A percentile compares a stretch with the other conserved stretches of the same genome.
phyloP scores from a whole-genome alignment of 2,329 filamentous ascomycete species.

The Bimuria novae-zelandiae region DNA sequence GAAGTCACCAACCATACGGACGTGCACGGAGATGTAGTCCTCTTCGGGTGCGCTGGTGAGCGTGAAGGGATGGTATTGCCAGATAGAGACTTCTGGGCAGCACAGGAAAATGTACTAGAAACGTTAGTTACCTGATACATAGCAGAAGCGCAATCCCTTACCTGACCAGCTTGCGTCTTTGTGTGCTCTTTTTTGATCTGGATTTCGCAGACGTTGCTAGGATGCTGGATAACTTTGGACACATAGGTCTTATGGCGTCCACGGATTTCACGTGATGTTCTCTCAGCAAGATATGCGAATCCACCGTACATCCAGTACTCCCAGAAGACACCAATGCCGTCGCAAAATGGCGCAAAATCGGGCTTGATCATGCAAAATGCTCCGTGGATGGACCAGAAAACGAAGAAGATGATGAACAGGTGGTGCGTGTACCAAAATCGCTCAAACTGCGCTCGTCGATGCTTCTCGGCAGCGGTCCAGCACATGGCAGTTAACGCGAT shows the following conservation, averaged over 20 bases:
- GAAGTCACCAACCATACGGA: constrained; percentile 82
- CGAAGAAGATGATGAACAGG: constrained; percentile 84
- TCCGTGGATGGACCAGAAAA: constrained; percentile 89
- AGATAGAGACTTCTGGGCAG: constrained; percentile 82
- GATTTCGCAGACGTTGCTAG: constrained; percentile 86
- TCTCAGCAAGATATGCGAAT: constrained; percentile 78
- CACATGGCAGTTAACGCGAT: constrained; percentile 78
- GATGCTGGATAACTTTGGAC: constrained; percentile 87
- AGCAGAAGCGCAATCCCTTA: constrained; percentile 21
- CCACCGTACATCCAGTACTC: constrained; percentile 88
- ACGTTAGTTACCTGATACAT: constrained; percentile 18
- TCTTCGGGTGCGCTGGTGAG: constrained; percentile 86
- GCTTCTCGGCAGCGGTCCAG: constrained; percentile 76
- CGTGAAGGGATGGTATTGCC: constrained; percentile 89
- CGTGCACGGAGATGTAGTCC: constrained; percentile 86
- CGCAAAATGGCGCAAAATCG: constrained; percentile 78
- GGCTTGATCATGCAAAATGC: constrained; percentile 91
- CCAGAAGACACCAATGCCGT: constrained; percentile 80
- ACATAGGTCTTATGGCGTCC: constrained; percentile 84
- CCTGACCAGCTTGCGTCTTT: constrained; percentile 76
- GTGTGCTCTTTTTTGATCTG: constrained; percentile 91
- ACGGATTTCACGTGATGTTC: constrained; percentile 76
- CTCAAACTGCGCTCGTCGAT: constrained; percentile 79
- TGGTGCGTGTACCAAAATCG: constrained; percentile 92
- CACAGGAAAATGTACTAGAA: constrained; percentile 80